These are phyloP conservation scores for Metarhizium anisopliae DNA, from an alignment of 2,329 filamentous ascomycete species.

Conservation along the genomic window DNA sequence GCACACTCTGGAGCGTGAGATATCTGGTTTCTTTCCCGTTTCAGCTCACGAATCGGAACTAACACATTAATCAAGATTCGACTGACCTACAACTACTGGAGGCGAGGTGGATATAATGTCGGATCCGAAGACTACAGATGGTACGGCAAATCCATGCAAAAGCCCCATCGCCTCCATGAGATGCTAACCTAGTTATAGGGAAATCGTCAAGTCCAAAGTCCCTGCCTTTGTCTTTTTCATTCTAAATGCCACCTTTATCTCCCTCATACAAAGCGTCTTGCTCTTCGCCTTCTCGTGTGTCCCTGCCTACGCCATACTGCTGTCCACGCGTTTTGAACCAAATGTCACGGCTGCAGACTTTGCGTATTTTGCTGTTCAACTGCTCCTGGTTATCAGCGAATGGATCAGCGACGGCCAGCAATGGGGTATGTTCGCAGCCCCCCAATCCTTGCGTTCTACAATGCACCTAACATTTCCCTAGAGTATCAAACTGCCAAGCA, in stretches of 20 bases:
- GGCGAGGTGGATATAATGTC: conserved; percentile 80
- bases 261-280: conserved; percentile 71
- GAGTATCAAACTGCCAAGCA: conserved; percentile 76
- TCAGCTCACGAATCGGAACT: background rate
- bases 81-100: conserved; percentile 94
- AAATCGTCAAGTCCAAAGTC: conserved; percentile 59
- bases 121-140: conserved; percentile 96
- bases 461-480: conserved; percentile 17
- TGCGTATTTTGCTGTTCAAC: conserved; percentile 34
- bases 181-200: conserved; percentile 34
- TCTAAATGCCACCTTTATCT: conserved; percentile 86
- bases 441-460: background rate
- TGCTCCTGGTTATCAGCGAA: conserved; percentile 53
- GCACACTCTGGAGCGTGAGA: conserved; percentile 70
- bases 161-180: background rate
- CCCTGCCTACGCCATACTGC: conserved; percentile 75
- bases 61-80: conserved; percentile 44
- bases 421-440: conserved; percentile 51
- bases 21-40: background rate
- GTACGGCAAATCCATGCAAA: conserved; percentile 20
- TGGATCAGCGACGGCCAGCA: conserved; percentile 87
- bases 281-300: conserved; percentile 65
- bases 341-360: conserved; percentile 36
- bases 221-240: conserved; percentile 63
- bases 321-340: conserved; percentile 57